Evolutionary conservation across 2,329 filamentous ascomycete species (phyloP).

Genomic region (Fusarium paranaense): DNA sequence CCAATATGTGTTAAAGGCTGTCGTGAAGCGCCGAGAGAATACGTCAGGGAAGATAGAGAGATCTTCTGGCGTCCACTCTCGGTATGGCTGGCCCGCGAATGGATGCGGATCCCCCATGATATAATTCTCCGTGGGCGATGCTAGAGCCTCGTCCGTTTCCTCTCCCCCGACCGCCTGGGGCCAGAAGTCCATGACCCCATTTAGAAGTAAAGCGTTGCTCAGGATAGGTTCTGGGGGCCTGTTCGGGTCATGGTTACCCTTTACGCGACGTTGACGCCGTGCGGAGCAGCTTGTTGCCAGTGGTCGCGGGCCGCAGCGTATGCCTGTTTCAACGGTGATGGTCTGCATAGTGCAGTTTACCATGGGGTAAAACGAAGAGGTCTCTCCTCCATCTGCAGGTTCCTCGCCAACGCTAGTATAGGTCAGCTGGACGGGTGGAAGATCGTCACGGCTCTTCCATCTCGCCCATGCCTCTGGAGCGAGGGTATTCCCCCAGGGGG

Average conservation of each 20-base stretch:
- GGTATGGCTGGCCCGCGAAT: background rate
- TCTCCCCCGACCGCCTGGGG: background rate
- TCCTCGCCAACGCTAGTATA: background rate
- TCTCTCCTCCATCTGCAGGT: background rate
- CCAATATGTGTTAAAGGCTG: background rate
- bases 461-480: too few species aligned
- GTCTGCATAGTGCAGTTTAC: background rate
- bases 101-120: background rate
- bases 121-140: background rate
- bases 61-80: background rate
- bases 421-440: background rate
- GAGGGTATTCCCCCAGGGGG: background rate
- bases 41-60: background rate
- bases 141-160: too few species aligned
- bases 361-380: accelerated
- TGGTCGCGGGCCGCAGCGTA: background rate
- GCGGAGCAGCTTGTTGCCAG: background rate
- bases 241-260: background rate
- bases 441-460: background rate
- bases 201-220: background rate
- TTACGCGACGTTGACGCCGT: background rate
- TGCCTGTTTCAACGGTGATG: background rate
- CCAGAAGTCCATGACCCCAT: background rate
- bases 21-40: background rate
- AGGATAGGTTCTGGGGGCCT: background rate